These are phyloP conservation scores for Quercus bicolor DNA, from an alignment of 306 rosid species.

Conservation along the genomic window DNA sequence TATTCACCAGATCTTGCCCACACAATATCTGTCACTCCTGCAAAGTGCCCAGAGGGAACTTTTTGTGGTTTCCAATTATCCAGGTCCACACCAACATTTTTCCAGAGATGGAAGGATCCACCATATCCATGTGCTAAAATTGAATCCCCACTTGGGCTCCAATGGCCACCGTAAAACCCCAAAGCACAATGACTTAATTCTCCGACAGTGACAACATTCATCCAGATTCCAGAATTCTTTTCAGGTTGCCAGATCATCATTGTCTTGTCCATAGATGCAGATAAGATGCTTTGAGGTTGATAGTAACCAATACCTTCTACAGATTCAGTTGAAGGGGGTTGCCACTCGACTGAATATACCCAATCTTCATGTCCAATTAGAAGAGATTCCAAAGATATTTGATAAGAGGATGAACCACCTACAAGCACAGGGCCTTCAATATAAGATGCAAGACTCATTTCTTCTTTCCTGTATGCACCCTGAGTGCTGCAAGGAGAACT, in stretches of 20 bases:
- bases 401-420: slow-evolving; percentile 68
- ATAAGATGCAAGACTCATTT: slow-evolving; percentile 73
- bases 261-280: slow-evolving; percentile 99
- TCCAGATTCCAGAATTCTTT: slow-evolving; percentile 88
- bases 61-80: slow-evolving; percentile 88
- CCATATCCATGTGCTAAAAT: slow-evolving; percentile 96
- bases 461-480: slow-evolving; percentile 39
- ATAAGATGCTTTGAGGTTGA: slow-evolving; percentile 85
- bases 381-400: slow-evolving; percentile 90
- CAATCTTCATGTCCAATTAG: slow-evolving; percentile 95
- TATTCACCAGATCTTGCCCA: slow-evolving; percentile 86
- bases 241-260: slow-evolving; percentile 99
- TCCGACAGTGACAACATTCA: slow-evolving; percentile 97
- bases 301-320: slow-evolving; percentile 39
- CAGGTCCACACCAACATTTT: slow-evolving; percentile 52
- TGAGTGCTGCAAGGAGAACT: slow-evolving; percentile 37
- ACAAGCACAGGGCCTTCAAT: slow-evolving; percentile 85
- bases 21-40: slow-evolving; percentile 71
- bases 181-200: slow-evolving; percentile 95
- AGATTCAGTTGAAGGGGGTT: slow-evolving; percentile 61
- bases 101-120: slow-evolving; percentile 97
- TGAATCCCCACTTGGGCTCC: slow-evolving; percentile 84
- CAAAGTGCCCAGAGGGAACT: slow-evolving; percentile 98
- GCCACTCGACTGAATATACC: slow-evolving; percentile 95
- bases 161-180: slow-evolving; percentile 95